Evolutionary conservation across 768 basidiomycete genomes (phyloP).

Genomic region (Russula vinacea): DNA sequence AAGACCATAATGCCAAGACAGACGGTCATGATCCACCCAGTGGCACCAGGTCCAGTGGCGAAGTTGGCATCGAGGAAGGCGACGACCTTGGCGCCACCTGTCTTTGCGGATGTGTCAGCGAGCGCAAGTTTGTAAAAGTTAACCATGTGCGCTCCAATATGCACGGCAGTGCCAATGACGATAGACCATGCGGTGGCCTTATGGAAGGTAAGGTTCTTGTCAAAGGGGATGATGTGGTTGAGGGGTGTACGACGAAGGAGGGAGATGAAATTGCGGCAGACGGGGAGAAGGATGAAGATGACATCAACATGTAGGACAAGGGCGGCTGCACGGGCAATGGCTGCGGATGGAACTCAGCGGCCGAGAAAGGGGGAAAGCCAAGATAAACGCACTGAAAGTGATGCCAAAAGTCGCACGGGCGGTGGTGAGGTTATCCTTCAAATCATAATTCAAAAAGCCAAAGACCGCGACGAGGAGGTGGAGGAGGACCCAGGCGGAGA

Average conservation of each 20-base stretch:
- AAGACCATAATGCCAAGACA: constrained; percentile 76
- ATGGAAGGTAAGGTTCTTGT: constrained; percentile 89
- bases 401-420: constrained; percentile 71
- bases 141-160: constrained; percentile 81
- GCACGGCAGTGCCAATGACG: constrained; percentile 69
- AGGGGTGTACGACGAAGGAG: constrained; percentile 81
- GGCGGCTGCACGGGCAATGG: constrained; percentile 86
- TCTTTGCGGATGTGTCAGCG: constrained; percentile 51
- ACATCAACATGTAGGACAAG: constrained; percentile 89
- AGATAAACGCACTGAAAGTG: constrained; percentile 59
- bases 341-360: constrained; percentile 40
- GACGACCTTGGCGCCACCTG: constrained; percentile 51
- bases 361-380: not conserved
- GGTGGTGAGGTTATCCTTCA: constrained; percentile 71
- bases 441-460: constrained; percentile 72
- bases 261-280: constrained; percentile 94
- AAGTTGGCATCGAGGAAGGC: constrained; percentile 82
- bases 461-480: constrained; percentile 75
- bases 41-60: constrained; percentile 73
- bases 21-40: constrained; percentile 86
- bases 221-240: constrained; percentile 85
- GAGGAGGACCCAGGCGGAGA: constrained; percentile 74
- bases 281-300: constrained; percentile 89
- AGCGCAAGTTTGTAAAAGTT: constrained; percentile 72
- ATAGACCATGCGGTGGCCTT: constrained; percentile 92